Evolutionary conservation across 2,329 filamentous ascomycete genomes (phyloP).

Genomic region (Coniochaeta hoffmannii): DNA sequence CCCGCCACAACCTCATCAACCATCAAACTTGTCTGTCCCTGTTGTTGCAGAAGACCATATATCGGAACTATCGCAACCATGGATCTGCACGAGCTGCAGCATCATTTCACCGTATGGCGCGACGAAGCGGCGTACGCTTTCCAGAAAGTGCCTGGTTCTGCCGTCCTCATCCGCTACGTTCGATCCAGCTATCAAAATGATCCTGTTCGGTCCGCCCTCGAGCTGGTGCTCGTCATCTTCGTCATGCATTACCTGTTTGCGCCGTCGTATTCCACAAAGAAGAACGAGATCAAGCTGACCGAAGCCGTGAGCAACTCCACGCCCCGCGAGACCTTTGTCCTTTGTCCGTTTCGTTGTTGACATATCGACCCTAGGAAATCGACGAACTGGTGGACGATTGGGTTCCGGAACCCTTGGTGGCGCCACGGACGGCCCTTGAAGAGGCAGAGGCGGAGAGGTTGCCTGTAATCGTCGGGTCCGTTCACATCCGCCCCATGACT

Average conservation of each 20-base stretch:
- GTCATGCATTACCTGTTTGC: conserved; percentile 89
- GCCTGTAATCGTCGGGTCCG: conserved; percentile 81
- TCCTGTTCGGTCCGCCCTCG: conserved; percentile 85
- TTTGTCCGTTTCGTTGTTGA: background rate
- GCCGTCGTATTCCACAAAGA: conserved; percentile 86
- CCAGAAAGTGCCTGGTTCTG: conserved; percentile 86
- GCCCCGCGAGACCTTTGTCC: background rate
- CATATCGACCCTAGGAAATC: conserved; percentile 55
- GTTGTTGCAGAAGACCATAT: too few species aligned
- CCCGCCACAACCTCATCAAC: too few species aligned
- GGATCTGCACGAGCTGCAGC: conserved; percentile 57
- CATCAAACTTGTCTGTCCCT: too few species aligned
- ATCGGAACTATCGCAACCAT: conserved; percentile 27
- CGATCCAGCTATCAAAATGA: conserved; percentile 97
- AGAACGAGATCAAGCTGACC: conserved; percentile 80
- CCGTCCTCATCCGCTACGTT: conserved; percentile 91
- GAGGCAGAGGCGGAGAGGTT: conserved; percentile 75
- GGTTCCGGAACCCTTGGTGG: conserved; percentile 87
- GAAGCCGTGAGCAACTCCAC: conserved; percentile 57
- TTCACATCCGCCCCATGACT: background rate
- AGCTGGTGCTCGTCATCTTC: conserved; percentile 90
- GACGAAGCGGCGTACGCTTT: conserved; percentile 57
- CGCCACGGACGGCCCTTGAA: conserved; percentile 65
- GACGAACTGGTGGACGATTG: conserved; percentile 96
- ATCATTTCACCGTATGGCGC: conserved; percentile 42